Base-by-base conservation (phyloP, 805 yeast genomes). In the Candida namnaoensis region DNA sequence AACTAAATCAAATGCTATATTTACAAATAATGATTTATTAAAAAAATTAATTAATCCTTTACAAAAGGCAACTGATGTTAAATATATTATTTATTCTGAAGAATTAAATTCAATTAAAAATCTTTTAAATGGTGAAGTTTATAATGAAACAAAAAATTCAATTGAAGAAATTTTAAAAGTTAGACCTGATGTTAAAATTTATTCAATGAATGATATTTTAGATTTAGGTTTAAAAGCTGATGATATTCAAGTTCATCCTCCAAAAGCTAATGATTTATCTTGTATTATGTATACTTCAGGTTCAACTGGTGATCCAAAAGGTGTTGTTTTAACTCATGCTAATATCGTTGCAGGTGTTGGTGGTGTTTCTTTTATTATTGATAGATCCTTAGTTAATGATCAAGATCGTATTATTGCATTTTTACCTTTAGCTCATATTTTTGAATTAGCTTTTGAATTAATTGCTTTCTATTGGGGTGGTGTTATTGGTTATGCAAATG, bases 351-450 rank as follows among this genome's bases (percentile, higher is more conserved):
- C 95, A 23, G 96, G 95, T 59, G 62, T 87, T 32, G 93, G 82
- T 44, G 99, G 99, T 66, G 79, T 86, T 44, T 61, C 82, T 26
- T 68, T 78, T 36, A 73, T 76, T 53, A 80, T 88, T 40, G 71
- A 72, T 37, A 68, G 76, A 42, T 63, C 65, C 19, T 41, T 64
- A 36, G 75, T 88, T 40, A 64, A 56, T 43, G 64, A 66, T 23
- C 62, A 62, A 32, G 98, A 93, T 65, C 74, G 88, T 51, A 67
- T 91, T 47, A 78, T 93, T 62, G 82, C 90, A 14, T 90, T 91
- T 62, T 75, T 93, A 60, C 99, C 99, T 11, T 74, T 93, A 56
- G 99, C 99, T 8, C 99, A 93, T 59, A 93, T 93, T 53, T 86
- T 93, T 53, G 99, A 93, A 68, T 71, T 88, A 64, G 87, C 78